These are phyloP conservation scores for Epichloe sibirici DNA, from an alignment of 2,329 filamentous ascomycete genomes.

Conservation along the genomic window DNA sequence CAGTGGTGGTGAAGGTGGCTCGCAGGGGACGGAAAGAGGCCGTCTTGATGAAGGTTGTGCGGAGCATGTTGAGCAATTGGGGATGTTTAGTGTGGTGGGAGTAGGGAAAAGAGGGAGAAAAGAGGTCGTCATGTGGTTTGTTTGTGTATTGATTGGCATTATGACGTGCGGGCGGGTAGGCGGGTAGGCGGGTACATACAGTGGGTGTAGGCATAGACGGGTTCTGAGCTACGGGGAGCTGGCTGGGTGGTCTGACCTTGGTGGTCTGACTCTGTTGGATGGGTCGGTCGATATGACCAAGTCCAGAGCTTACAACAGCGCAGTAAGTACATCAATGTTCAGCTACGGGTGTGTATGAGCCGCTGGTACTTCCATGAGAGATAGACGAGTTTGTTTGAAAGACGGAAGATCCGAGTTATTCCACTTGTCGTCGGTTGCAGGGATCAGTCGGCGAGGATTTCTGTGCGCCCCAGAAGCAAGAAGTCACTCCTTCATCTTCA, in stretches of 20 bases:
- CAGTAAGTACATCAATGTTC: no score
- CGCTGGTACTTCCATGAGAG: no score
- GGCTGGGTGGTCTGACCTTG: neutral
- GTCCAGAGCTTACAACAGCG: neutral
- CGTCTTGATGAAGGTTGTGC: slow-evolving; percentile 47
- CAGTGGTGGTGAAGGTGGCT: slow-evolving; percentile 50
- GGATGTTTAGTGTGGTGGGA: slow-evolving; percentile 5
- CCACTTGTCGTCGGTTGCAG: no score
- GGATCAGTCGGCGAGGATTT: no score
- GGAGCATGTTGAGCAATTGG: slow-evolving; percentile 44
- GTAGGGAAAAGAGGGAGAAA: slow-evolving; percentile 3
- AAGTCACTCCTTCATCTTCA: no score
- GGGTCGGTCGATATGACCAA: neutral
- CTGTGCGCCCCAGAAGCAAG: no score
- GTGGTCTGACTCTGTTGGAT: neutral
- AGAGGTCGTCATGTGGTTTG: slow-evolving; percentile 3
- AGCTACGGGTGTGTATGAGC: no score
- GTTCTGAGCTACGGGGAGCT: neutral
- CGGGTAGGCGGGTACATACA: neutral
- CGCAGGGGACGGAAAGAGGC: slow-evolving; percentile 40
- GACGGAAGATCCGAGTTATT: no score
- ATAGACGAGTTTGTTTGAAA: no score
- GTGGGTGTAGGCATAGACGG: neutral
- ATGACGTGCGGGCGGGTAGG: slow-evolving; percentile 5
- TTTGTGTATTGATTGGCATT: neutral